phyloP scores from a whole-genome alignment of 768 basidiomycete species.

The Goffeauzyma gilvescens region DNA sequence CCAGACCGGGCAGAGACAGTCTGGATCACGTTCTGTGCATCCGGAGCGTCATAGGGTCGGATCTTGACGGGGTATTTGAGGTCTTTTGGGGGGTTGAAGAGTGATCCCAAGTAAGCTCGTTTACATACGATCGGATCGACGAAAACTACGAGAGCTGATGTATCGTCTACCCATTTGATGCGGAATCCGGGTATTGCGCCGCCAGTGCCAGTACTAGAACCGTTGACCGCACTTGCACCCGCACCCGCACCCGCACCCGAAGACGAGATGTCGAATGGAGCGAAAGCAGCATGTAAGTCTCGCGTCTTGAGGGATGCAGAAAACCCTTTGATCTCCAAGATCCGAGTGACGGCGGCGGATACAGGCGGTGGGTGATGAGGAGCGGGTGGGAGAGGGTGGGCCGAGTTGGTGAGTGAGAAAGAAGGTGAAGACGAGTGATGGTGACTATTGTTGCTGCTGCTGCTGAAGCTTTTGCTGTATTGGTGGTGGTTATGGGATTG shows the following conservation, averaged over 20 bases:
- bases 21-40: slow-evolving; percentile 48
- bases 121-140: slow-evolving; percentile 83
- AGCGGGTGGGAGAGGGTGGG: slow-evolving; percentile 2
- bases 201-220: slow-evolving; percentile 59
- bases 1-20: slow-evolving; percentile 31
- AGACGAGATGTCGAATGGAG: no score
- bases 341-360: slow-evolving; percentile 88
- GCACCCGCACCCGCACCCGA: no score
- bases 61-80: slow-evolving; percentile 36
- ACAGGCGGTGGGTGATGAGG: slow-evolving; percentile 30
- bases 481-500: background rate
- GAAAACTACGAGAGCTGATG: slow-evolving; percentile 85
- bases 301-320: slow-evolving; percentile 90
- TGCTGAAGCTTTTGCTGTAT: background rate
- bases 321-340: slow-evolving; percentile 80
- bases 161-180: slow-evolving; percentile 98
- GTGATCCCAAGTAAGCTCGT: slow-evolving; percentile 75
- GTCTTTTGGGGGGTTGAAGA: slow-evolving; percentile 51
- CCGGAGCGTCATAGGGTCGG: slow-evolving; percentile 81
- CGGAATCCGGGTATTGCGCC: no score
- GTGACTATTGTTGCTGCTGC: background rate
- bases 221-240: no score
- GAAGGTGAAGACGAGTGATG: background rate
- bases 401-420: slow-evolving; percentile 3
- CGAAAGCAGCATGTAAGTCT: slow-evolving; percentile 79